phyloP scores from a whole-genome alignment of 2,329 filamentous ascomycete genomes.

The Colletotrichum acutatum region DNA sequence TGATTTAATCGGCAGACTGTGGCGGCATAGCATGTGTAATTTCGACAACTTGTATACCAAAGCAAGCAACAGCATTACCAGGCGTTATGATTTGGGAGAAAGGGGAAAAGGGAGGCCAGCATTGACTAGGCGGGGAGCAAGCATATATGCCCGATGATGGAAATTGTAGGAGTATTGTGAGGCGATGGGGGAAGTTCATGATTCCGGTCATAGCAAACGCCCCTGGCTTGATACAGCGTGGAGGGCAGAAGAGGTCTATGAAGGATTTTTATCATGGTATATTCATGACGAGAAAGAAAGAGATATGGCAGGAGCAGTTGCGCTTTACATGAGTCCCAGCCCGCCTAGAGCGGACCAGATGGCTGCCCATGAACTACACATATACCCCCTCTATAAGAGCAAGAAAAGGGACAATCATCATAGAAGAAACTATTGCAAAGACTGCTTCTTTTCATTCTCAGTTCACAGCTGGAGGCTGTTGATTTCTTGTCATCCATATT shows the following conservation, averaged over 20 bases:
- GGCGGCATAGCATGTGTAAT: constrained; percentile 15
- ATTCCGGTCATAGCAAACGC: no score
- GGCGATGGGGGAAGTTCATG: no score
- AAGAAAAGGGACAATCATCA: not conserved
- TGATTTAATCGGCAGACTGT: constrained; percentile 16
- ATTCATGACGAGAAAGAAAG: not conserved
- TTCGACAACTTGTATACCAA: constrained; percentile 19
- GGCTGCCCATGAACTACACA: not conserved
- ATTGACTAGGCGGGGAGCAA: not conserved
- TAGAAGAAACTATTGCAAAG: no score
- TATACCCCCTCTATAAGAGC: not conserved
- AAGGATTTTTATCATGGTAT: not conserved
- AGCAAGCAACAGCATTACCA: constrained; percentile 6
- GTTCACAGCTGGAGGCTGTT: no score
- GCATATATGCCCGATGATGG: not conserved
- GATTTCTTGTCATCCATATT: no score
- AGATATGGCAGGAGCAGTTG: not conserved
- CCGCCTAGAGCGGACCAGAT: not conserved
- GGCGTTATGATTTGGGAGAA: constrained; percentile 12
- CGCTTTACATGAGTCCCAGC: not conserved
- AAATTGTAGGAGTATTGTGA: no score
- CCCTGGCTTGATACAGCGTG: no score
- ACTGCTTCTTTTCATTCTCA: no score
- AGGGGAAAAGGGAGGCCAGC: not conserved
- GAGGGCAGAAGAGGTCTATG: not conserved